phyloP scores from a whole-genome alignment of 2,329 filamentous ascomycete genomes.

The Sclerotiophoma versabilis region DNA sequence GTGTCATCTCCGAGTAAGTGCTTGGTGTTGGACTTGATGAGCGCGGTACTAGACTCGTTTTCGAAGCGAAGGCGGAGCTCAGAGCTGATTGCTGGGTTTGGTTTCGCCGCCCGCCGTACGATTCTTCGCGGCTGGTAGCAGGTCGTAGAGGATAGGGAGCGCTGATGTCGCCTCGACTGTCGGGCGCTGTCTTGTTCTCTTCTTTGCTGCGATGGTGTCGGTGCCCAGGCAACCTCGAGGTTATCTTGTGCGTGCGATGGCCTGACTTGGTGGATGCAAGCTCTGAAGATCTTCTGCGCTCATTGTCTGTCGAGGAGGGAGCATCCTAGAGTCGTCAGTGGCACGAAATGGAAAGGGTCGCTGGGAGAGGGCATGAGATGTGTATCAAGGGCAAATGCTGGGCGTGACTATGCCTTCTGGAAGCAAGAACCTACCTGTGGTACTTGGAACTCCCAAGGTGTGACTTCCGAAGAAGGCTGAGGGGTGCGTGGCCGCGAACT shows the following conservation, averaged over 20 bases:
- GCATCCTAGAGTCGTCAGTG: conserved; percentile 33
- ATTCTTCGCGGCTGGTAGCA: conserved; percentile 78
- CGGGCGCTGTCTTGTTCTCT: conserved; percentile 52
- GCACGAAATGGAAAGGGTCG: conserved; percentile 1
- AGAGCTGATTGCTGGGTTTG: conserved; percentile 57
- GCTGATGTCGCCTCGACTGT: conserved; percentile 44
- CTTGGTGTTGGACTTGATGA: conserved; percentile 85
- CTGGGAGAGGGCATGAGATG: not conserved
- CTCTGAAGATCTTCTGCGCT: conserved; percentile 45
- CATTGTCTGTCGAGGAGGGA: conserved; percentile 43
- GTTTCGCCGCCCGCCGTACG: conserved; percentile 54
- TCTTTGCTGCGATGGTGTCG: conserved; percentile 73
- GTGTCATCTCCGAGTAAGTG: conserved; percentile 66
- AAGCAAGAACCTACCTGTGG: conserved; percentile 65
- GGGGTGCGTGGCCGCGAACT: conserved; percentile 84
- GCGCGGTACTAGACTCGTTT: conserved; percentile 62
- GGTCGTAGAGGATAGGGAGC: conserved; percentile 68
- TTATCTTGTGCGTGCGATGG: conserved; percentile 63
- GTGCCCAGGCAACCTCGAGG: conserved; percentile 63
- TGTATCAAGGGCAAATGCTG: not conserved
- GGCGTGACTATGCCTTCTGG: not conserved
- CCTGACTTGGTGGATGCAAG: conserved; percentile 58
- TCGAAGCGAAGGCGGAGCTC: conserved; percentile 59
- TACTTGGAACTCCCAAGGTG: conserved; percentile 96
- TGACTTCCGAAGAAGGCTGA: conserved; percentile 87